Conservation (phyloP, 345 rosid species). For the Salix exigua region DNA sequence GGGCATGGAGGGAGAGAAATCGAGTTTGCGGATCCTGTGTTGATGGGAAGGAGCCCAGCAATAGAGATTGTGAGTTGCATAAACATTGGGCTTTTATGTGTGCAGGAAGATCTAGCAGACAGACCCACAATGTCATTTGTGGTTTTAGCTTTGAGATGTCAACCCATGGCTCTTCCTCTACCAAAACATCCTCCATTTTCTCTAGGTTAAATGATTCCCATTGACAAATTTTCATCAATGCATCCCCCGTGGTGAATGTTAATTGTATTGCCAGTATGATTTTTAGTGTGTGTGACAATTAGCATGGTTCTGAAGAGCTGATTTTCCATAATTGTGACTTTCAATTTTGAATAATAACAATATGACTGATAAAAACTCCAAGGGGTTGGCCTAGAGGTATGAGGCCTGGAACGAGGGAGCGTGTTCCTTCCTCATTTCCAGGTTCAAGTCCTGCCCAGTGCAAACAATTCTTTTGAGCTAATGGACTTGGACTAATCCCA, state of each 20-base stretch:
- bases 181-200: background rate
- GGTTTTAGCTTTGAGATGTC: background rate
- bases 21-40: background rate
- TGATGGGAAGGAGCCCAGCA: background rate
- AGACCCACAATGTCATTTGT: constrained; percentile 1
- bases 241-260: background rate
- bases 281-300: background rate
- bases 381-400: no score
- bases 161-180: background rate
- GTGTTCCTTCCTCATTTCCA: no score
- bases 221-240: background rate
- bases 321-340: no score
- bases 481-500: no score
- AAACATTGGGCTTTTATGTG: background rate
- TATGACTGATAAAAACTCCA: background rate
- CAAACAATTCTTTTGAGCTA: no score
- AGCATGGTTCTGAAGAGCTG: background rate
- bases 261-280: background rate
- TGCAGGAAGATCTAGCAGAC: background rate
- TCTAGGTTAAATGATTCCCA: background rate
- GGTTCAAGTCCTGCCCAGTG: no score
- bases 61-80: background rate
- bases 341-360: background rate
- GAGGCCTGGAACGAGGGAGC: no score
- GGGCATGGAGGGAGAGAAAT: background rate